These are phyloP conservation scores for Penicillium olsonii DNA, from an alignment of 2,329 filamentous ascomycete genomes.

Conservation along the genomic window DNA sequence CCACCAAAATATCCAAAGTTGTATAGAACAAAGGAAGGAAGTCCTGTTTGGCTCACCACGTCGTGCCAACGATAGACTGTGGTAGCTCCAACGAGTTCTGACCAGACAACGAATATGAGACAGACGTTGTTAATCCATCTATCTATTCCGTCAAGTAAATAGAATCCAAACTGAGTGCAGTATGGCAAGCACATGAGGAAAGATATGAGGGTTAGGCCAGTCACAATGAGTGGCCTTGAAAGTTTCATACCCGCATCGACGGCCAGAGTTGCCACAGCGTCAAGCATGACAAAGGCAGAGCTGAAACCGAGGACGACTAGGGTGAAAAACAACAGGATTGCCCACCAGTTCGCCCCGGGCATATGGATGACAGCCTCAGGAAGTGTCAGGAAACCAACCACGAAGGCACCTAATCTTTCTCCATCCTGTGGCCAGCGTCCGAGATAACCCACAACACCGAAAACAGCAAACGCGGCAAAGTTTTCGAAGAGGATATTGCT, in stretches of 20 bases:
- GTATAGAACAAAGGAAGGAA: slow-evolving; percentile 51
- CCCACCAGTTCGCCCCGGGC: slow-evolving; percentile 61
- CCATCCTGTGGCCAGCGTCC: slow-evolving; percentile 43
- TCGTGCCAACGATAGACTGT: slow-evolving; percentile 60
- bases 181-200: slow-evolving; percentile 59
- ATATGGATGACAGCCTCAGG: slow-evolving; percentile 59
- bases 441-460: slow-evolving; percentile 58
- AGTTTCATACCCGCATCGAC: slow-evolving; percentile 55
- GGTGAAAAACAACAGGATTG: slow-evolving; percentile 60
- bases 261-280: slow-evolving; percentile 56
- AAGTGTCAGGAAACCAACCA: slow-evolving; percentile 60
- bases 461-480: slow-evolving; percentile 53
- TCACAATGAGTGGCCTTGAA: slow-evolving; percentile 53
- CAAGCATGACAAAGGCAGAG: slow-evolving; percentile 62
- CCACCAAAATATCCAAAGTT: slow-evolving; percentile 58
- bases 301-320: slow-evolving; percentile 60
- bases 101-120: slow-evolving; percentile 60
- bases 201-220: slow-evolving; percentile 50
- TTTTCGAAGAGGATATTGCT: slow-evolving; percentile 62
- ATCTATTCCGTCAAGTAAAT: slow-evolving; percentile 57
- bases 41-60: slow-evolving; percentile 53
- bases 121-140: slow-evolving; percentile 59
- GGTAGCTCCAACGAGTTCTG: slow-evolving; percentile 55
- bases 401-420: slow-evolving; percentile 53
- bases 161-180: slow-evolving; percentile 60